These are phyloP conservation scores for Aristolochia californica DNA, from an alignment of 164 flowering plant species.

Conservation along the genomic window DNA sequence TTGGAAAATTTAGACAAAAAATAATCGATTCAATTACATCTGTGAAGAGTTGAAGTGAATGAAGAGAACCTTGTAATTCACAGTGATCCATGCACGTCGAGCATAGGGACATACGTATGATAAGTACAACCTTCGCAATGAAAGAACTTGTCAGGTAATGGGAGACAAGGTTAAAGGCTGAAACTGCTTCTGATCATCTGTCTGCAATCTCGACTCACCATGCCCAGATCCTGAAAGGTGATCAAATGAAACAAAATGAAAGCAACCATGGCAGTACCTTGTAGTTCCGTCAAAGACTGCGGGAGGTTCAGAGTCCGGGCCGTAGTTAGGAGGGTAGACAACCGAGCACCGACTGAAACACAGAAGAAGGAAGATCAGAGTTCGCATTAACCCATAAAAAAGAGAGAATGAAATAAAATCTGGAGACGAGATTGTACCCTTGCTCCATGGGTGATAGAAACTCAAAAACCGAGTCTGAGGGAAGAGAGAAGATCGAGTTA, in stretches of 20 bases:
- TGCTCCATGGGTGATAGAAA: too few relatives aligned
- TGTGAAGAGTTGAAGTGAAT: too few relatives aligned
- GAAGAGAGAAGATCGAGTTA: too few relatives aligned
- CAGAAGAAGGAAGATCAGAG: too few relatives aligned
- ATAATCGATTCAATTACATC: too few relatives aligned
- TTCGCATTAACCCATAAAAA: too few relatives aligned
- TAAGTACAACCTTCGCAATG: conserved; percentile 56
- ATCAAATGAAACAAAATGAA: neutral
- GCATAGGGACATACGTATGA: conserved; percentile 70
- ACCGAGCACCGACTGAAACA: too few relatives aligned
- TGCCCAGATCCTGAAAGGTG: neutral
- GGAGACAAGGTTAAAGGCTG: neutral
- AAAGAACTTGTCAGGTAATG: too few relatives aligned
- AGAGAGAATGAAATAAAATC: too few relatives aligned
- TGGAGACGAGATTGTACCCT: too few relatives aligned
- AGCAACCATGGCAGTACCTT: neutral
- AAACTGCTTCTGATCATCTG: neutral
- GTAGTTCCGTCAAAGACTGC: neutral
- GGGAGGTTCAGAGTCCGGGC: neutral
- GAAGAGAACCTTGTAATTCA: conserved; percentile 57
- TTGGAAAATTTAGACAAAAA: too few relatives aligned
- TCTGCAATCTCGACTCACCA: neutral
- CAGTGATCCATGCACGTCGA: conserved; percentile 73
- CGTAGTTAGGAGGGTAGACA: neutral
- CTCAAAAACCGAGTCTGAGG: too few relatives aligned